Evolutionary conservation across 2,329 filamentous ascomycete species (phyloP).

Genomic region (Aspergillus ustus): DNA sequence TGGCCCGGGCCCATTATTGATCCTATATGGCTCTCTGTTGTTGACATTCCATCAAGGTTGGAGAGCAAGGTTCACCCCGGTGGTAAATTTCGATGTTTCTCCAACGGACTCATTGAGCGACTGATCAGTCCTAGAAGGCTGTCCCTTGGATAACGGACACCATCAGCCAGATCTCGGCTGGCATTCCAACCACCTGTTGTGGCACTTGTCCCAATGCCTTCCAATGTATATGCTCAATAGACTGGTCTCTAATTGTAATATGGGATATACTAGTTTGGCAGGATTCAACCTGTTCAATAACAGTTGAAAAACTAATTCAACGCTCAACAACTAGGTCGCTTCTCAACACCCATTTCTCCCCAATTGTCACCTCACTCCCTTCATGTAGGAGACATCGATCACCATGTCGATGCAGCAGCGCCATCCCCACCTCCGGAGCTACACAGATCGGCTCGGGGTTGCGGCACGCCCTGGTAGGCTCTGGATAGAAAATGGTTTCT

Average conservation of each 20-base stretch:
- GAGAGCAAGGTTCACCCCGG: too few species aligned
- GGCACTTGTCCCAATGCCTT: background rate
- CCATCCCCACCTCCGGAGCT: conserved; percentile 79
- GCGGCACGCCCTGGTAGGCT: conserved; percentile 52
- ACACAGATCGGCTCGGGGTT: conserved; percentile 70
- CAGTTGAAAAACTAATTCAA: conserved; percentile 24
- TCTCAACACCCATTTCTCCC: conserved; percentile 90
- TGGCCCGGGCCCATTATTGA: conserved; percentile 10
- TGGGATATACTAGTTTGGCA: background rate
- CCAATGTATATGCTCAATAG: conserved; percentile 11
- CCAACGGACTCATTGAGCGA: too few species aligned
- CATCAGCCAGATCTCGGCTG: too few species aligned
- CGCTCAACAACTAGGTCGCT: conserved; percentile 68
- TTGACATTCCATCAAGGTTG: background rate
- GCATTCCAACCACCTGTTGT: too few species aligned
- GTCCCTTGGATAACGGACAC: too few species aligned
- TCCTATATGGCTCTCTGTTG: conserved; percentile 7
- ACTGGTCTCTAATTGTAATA: conserved; percentile 9
- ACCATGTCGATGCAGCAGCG: conserved; percentile 85
- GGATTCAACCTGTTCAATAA: background rate
- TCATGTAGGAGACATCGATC: conserved; percentile 89
- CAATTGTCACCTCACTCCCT: conserved; percentile 74
- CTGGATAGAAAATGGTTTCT: conserved; percentile 89
- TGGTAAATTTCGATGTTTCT: too few species aligned
- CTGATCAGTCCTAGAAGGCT: too few species aligned